Conservation (phyloP, 2,329 filamentous ascomycete genomes). For the Byssothecium circinans region DNA sequence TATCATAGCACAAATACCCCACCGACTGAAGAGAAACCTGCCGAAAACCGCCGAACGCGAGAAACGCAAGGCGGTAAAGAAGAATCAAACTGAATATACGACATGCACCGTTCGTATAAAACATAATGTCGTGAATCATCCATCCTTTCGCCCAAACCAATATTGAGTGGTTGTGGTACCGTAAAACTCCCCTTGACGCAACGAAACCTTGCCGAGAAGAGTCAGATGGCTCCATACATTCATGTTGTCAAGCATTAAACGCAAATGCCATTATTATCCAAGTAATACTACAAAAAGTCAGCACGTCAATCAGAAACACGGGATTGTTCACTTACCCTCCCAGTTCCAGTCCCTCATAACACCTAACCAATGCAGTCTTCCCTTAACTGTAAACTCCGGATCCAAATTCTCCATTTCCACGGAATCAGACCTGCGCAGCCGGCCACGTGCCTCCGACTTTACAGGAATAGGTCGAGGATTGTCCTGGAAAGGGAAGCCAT, state of each 20-base stretch:
- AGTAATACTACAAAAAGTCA: conserved; percentile 23
- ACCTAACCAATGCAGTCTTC: conserved; percentile 67
- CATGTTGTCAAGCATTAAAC: not conserved
- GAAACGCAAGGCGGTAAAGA: not conserved
- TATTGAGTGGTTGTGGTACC: not conserved
- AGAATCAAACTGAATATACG: not conserved
- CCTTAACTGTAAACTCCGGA: conserved; percentile 65
- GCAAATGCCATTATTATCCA: conserved; percentile 14
- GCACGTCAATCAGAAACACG: not conserved
- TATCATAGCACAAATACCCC: no score
- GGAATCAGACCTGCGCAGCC: conserved; percentile 11
- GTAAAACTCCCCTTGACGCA: not conserved
- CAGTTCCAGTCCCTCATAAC: conserved; percentile 74
- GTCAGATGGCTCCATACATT: not conserved
- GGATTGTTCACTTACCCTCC: conserved; percentile 60
- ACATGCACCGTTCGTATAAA: not conserved
- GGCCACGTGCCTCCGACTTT: conserved; percentile 34
- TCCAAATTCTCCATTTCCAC: conserved; percentile 50
- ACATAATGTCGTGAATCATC: not conserved
- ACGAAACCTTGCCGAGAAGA: not conserved
- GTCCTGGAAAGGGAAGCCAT: conserved; percentile 14
- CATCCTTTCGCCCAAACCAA: not conserved
- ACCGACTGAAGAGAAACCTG: not conserved
- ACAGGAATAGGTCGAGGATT: conserved; percentile 15
- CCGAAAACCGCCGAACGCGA: not conserved